Conservation (phyloP, 1,139 yeast species). For the Blastobotrys illinoisensis region DNA sequence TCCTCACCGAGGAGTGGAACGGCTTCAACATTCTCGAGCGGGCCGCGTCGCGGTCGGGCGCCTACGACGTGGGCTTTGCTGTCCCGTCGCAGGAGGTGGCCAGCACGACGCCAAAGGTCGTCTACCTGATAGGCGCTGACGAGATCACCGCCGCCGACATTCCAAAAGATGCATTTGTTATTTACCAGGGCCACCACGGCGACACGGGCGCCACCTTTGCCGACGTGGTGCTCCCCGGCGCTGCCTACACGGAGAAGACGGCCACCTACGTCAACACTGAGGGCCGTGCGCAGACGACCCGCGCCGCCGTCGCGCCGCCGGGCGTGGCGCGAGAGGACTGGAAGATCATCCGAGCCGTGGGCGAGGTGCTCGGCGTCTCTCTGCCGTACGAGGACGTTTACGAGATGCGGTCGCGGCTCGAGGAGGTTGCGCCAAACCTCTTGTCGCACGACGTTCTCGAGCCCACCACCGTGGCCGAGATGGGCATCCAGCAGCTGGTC, state of each 20-base stretch:
- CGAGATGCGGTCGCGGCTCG: constrained; percentile 64
- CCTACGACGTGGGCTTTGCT: constrained; percentile 77
- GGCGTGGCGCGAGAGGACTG: constrained; percentile 92
- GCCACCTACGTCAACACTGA: constrained; percentile 90
- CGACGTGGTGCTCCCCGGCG: constrained; percentile 80
- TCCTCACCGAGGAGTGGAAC: constrained; percentile 73
- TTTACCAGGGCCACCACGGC: constrained; percentile 92
- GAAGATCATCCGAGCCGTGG: constrained; percentile 80
- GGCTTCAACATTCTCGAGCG: constrained; percentile 79
- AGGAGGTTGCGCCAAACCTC: constrained; percentile 77
- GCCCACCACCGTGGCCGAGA: constrained; percentile 50
- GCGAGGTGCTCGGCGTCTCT: constrained; percentile 66
- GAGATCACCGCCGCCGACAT: constrained; percentile 65
- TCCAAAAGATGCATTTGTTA: constrained; percentile 82
- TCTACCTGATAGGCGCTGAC: constrained; percentile 81
- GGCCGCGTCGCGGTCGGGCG: constrained; percentile 83
- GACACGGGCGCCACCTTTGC: constrained; percentile 86
- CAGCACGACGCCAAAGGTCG: constrained; percentile 60
- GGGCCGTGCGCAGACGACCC: constrained; percentile 80
- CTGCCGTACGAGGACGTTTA: constrained; percentile 75
- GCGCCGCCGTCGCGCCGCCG: constrained; percentile 89
- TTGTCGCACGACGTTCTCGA: constrained; percentile 73
- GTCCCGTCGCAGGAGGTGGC: constrained; percentile 46
- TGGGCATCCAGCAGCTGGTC: constrained; percentile 50
- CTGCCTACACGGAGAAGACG: constrained; percentile 84